Evolutionary conservation across 1,284 basidiomycete species (phyloP).

Genomic region (Boletus mariae): DNA sequence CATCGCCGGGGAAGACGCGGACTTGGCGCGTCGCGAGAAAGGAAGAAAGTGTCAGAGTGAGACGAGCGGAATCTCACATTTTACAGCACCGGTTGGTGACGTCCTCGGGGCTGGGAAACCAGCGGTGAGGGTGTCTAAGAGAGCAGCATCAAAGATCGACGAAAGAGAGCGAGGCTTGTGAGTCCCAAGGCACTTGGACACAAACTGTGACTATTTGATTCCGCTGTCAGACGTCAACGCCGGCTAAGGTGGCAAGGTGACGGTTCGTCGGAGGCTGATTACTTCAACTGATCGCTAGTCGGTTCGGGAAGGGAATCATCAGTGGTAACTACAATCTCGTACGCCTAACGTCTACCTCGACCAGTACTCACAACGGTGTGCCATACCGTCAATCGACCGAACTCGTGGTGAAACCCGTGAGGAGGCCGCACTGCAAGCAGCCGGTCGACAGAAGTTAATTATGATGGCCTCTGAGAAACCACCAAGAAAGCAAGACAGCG

Average conservation of each 20-base stretch:
- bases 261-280: slow-evolving; percentile 20
- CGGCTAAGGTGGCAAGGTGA: slow-evolving; percentile 1
- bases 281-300: slow-evolving; percentile 11
- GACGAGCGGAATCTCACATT: slow-evolving; percentile 26
- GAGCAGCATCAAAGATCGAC: slow-evolving; percentile 26
- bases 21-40: slow-evolving; percentile 6
- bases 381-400: slow-evolving; percentile 12
- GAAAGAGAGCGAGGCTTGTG: slow-evolving; percentile 4
- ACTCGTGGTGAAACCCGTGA: slow-evolving; percentile 17
- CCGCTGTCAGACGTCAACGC: slow-evolving; percentile 29
- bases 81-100: slow-evolving; percentile 3
- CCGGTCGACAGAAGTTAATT: slow-evolving; percentile 26
- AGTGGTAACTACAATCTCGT: slow-evolving; percentile 1
- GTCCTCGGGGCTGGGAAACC: slow-evolving; percentile 8
- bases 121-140: slow-evolving; percentile 15
- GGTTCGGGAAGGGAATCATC: slow-evolving; percentile 2
- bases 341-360: background rate
- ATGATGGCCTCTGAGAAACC: slow-evolving; percentile 12
- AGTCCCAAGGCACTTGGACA: slow-evolving; percentile 6
- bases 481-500: slow-evolving; percentile 1
- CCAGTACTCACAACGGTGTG: background rate
- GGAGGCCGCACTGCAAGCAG: slow-evolving; percentile 33
- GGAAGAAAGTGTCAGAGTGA: slow-evolving; percentile 5
- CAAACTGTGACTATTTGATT: slow-evolving; percentile 25
- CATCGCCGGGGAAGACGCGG: slow-evolving; percentile 8